A percentile compares a stretch with the other conserved stretches of the same genome.
Conservation (phyloP, 2,329 filamentous ascomycete species). For the Cercospora zeina region DNA sequence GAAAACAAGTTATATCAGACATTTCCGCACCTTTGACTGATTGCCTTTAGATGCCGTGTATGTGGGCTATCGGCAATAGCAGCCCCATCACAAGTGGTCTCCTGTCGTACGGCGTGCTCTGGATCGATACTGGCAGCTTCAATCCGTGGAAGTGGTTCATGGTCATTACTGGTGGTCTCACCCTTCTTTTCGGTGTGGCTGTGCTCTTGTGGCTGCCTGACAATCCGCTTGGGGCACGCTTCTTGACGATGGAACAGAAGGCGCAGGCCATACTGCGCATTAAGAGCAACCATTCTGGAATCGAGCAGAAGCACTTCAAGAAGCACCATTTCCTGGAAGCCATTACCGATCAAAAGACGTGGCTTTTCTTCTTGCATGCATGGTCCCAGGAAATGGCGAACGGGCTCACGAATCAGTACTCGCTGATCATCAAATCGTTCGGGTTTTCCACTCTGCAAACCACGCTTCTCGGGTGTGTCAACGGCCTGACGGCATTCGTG, state of each 20-base stretch:
- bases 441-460: conserved; percentile 46
- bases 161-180: conserved; percentile 25
- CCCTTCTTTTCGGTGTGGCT: conserved; percentile 24
- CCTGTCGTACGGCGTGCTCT: conserved; percentile 26
- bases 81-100: conserved; percentile 26
- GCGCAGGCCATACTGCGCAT: conserved; percentile 42
- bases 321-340: conserved; percentile 41
- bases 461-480: conserved; percentile 36
- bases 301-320: conserved; percentile 44
- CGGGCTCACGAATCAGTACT: conserved; percentile 47
- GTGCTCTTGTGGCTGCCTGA: conserved; percentile 42
- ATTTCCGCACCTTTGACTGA: too few species aligned
- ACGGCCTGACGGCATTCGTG: conserved; percentile 24
- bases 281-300: conserved; percentile 43
- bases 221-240: conserved; percentile 39
- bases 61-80: conserved; percentile 28
- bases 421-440: conserved; percentile 50
- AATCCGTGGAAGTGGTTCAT: conserved; percentile 28
- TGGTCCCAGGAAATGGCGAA: conserved; percentile 46
- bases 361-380: conserved; percentile 42
- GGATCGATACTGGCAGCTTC: conserved; percentile 24
- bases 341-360: conserved; percentile 40
- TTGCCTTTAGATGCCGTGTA: conserved; percentile 24
- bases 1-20: too few species aligned
- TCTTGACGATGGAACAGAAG: conserved; percentile 40